A percentile compares a stretch with the other conserved stretches of the same genome.
Conservation (phyloP, 108 stramenopile species). For the Nitzschia palea region DNA sequence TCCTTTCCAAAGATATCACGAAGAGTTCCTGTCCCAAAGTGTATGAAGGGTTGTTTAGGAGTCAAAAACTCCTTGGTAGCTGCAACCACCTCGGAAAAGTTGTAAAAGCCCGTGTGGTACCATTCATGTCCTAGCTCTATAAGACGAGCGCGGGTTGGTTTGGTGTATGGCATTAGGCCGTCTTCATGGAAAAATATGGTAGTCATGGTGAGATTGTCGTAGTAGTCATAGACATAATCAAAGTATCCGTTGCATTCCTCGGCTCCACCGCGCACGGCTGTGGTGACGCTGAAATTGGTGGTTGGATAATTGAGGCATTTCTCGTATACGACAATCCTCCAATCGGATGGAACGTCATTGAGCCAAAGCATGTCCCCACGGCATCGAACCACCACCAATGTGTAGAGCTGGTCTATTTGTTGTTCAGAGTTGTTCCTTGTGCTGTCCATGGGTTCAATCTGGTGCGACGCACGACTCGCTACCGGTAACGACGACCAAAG, state of each 20-base stretch:
- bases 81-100: not conserved
- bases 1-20: not conserved
- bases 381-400: constrained; percentile 36
- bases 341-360: not conserved
- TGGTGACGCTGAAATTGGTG: not conserved
- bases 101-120: not conserved
- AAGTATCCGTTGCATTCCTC: constrained; percentile 8
- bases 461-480: no score
- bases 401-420: no score
- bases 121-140: no score
- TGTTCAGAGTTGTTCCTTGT: no score
- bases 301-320: not conserved
- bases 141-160: no score
- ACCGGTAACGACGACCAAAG: no score
- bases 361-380: constrained; percentile 21
- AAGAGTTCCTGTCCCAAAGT: not conserved
- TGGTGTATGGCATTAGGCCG: no score
- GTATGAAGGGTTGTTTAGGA: not conserved
- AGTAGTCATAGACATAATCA: constrained; percentile 1
- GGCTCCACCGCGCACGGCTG: not conserved
- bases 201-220: not conserved
- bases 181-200: not conserved
- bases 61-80: not conserved
- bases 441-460: no score
- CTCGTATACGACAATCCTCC: not conserved